A percentile compares a stretch with the other conserved stretches of the same genome.
Conservation (phyloP, 192 early-diverging fungal genomes). For the Umbelopsis ramanniana region DNA sequence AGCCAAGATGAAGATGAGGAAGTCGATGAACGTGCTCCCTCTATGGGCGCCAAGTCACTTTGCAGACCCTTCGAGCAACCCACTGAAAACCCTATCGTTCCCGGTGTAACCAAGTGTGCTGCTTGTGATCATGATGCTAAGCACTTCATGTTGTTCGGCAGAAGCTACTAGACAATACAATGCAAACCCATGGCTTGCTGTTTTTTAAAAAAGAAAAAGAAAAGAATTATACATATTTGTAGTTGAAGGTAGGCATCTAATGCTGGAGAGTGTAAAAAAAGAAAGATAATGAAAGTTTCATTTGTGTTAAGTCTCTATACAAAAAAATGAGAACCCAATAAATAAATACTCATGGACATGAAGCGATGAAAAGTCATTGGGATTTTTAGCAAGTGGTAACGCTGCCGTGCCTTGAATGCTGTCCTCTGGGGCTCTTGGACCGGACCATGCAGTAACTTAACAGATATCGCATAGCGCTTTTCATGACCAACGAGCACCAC, state of each 20-base stretch:
- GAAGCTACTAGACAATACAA: constrained; percentile 69
- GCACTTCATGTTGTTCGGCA: constrained; percentile 82
- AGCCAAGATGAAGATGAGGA: constrained; percentile 66
- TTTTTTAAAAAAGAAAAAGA: constrained; percentile 1
- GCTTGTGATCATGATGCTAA: constrained; percentile 79
- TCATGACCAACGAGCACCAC: too few relatives aligned
- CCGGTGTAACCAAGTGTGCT: constrained; percentile 88
- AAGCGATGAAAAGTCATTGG: too few relatives aligned
- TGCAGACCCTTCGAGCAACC: constrained; percentile 98
- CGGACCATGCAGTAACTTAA: too few relatives aligned
- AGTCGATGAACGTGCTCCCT: constrained; percentile 95
- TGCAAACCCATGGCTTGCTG: background rate
- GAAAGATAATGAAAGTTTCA: background rate
- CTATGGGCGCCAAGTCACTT: constrained; percentile 99
- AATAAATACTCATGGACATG: background rate
- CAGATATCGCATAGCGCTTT: too few relatives aligned
- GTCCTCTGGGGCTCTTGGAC: too few relatives aligned
- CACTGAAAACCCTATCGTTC: constrained; percentile 75
- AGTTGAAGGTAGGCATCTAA: background rate
- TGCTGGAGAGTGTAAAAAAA: background rate
- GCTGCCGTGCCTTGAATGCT: too few relatives aligned
- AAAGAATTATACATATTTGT: background rate
- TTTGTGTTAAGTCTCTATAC: background rate
- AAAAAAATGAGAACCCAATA: background rate
- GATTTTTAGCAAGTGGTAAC: too few relatives aligned